Conservation (phyloP, 2,329 filamentous ascomycete genomes). For the Didymella glomerata region DNA sequence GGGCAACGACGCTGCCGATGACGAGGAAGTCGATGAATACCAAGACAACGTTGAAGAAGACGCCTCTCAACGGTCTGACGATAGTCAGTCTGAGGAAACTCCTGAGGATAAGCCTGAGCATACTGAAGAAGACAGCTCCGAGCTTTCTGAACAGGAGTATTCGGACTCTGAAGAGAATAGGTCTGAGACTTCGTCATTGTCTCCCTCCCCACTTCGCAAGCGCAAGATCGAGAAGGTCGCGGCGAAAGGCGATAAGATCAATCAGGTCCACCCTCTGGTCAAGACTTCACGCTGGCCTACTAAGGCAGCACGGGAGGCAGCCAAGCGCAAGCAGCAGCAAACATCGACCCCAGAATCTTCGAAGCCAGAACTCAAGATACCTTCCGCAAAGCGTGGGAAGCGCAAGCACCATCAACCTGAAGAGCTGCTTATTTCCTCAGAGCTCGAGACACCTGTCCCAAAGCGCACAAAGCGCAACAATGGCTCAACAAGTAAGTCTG, state of each 20-base stretch:
- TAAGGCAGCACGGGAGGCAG: neutral
- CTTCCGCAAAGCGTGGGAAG: neutral
- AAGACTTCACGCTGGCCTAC: neutral
- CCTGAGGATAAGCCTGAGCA: neutral
- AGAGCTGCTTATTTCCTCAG: too few species aligned
- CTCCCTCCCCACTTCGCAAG: neutral
- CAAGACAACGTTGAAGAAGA: neutral
- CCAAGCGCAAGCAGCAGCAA: neutral
- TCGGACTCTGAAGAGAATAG: neutral
- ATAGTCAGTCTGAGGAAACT: neutral
- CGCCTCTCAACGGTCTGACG: neutral
- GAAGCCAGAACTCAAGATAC: neutral
- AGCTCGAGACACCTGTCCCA: neutral
- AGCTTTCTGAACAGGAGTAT: neutral
- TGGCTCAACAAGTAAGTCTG: neutral
- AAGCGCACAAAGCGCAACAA: constrained; percentile 1
- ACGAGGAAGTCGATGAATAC: neutral
- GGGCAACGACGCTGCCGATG: neutral
- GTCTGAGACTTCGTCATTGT: too few species aligned
- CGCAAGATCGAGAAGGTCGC: neutral
- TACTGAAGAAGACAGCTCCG: neutral
- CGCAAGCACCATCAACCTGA: neutral
- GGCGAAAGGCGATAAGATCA: neutral
- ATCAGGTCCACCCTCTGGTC: neutral
- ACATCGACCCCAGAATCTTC: neutral